A percentile compares a stretch with the other conserved stretches of the same genome.
Evolutionary conservation across 371 early-diverging fungal species (phyloP).

Genomic region (Fennellomyces sp.): DNA sequence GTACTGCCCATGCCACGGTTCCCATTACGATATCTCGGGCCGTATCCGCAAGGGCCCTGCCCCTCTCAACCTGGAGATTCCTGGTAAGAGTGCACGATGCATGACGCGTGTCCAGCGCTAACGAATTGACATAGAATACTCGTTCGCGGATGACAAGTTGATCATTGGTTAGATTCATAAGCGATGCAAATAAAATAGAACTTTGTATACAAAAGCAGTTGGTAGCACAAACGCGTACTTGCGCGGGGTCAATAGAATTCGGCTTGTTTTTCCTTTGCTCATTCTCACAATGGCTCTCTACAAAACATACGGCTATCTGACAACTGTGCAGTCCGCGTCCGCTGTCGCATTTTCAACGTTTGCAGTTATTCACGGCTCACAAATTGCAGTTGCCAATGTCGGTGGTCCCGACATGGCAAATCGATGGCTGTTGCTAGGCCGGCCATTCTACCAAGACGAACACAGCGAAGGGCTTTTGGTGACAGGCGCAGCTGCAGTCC

Average conservation of each 20-base stretch:
- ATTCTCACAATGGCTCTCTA: neutral
- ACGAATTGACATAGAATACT: conserved; percentile 36
- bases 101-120: no score
- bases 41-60: conserved; percentile 99
- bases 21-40: conserved; percentile 94
- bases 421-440: conserved; percentile 34
- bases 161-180: conserved; percentile 49
- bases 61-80: conserved; percentile 97
- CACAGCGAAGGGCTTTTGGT: conserved; percentile 40
- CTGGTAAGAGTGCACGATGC: conserved; percentile 47
- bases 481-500: conserved; percentile 35
- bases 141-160: conserved; percentile 46
- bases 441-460: conserved; percentile 53
- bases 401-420: conserved; percentile 36
- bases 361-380: conserved; percentile 19
- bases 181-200: neutral
- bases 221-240: neutral
- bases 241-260: neutral
- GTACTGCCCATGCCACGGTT: conserved; percentile 99
- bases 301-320: conserved; percentile 28
- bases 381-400: conserved; percentile 29
- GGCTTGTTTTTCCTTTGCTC: neutral
- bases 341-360: conserved; percentile 36
- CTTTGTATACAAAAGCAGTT: neutral
- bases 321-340: conserved; percentile 40